Evolutionary conservation across 2,329 filamentous ascomycete species (phyloP).

Genomic region (Botrytis elliptica): DNA sequence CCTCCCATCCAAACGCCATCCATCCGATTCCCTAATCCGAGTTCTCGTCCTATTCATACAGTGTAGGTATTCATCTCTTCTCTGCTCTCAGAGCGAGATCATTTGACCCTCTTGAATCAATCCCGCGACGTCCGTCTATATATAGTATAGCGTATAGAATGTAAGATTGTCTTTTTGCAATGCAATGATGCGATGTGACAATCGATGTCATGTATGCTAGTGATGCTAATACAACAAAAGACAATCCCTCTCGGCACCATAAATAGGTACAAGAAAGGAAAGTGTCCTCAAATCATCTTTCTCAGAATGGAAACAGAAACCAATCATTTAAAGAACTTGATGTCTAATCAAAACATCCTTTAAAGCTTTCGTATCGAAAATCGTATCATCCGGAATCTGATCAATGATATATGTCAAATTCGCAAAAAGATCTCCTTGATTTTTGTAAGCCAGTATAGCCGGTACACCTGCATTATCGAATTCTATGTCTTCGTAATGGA

Average conservation of each 20-base stretch:
- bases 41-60: conserved; percentile 11
- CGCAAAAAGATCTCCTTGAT: conserved; percentile 83
- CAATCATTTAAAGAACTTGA: conserved; percentile 41
- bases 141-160: conserved; percentile 6
- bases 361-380: conserved; percentile 55
- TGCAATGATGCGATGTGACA: neutral
- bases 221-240: neutral
- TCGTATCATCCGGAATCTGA: conserved; percentile 72
- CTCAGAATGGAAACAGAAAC: neutral
- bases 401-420: conserved; percentile 84
- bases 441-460: conserved; percentile 83
- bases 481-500: conserved; percentile 89
- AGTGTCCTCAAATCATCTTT: neutral
- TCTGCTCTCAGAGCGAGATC: neutral
- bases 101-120: neutral
- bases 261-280: conserved; percentile 5
- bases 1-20: neutral
- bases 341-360: conserved; percentile 54
- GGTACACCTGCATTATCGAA: conserved; percentile 89
- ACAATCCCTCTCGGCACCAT: neutral
- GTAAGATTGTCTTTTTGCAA: neutral
- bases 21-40: neutral
- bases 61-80: neutral
- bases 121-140: neutral
- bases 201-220: neutral